Conservation (phyloP, 31 red algal species). For the Endocladia muricata region DNA sequence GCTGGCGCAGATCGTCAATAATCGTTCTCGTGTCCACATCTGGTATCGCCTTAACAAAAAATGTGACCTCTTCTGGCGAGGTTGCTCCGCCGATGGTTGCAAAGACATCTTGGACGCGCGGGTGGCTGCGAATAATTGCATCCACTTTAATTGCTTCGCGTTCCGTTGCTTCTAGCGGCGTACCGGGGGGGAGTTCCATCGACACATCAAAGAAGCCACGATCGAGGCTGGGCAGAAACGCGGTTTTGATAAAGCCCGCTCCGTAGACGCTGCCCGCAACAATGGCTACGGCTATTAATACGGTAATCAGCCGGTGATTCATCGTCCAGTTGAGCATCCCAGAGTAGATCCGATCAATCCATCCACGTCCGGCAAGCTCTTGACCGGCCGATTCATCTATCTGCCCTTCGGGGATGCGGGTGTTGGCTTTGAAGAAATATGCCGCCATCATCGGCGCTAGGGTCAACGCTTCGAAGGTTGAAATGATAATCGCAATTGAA, state of each 20-base stretch:
- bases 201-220: background rate
- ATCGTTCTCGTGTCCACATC: background rate
- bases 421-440: background rate
- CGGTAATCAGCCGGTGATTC: background rate
- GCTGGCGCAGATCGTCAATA: background rate
- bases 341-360: background rate
- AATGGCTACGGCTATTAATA: background rate
- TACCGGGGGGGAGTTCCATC: background rate
- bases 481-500: background rate
- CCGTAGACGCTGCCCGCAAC: background rate
- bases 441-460: background rate
- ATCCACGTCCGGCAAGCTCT: background rate
- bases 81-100: background rate
- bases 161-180: background rate
- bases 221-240: background rate
- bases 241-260: background rate
- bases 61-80: background rate
- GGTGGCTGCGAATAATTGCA: background rate
- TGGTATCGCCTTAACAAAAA: background rate
- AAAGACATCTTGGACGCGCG: background rate
- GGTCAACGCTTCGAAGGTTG: background rate
- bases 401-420: background rate
- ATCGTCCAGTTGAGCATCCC: background rate
- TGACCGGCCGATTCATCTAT: background rate
- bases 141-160: background rate